A percentile compares a stretch with the other conserved stretches of the same genome.
These are phyloP conservation scores for Ganoderma resinaceum DNA, from an alignment of 1,284 basidiomycete species.

Conservation along the genomic window DNA sequence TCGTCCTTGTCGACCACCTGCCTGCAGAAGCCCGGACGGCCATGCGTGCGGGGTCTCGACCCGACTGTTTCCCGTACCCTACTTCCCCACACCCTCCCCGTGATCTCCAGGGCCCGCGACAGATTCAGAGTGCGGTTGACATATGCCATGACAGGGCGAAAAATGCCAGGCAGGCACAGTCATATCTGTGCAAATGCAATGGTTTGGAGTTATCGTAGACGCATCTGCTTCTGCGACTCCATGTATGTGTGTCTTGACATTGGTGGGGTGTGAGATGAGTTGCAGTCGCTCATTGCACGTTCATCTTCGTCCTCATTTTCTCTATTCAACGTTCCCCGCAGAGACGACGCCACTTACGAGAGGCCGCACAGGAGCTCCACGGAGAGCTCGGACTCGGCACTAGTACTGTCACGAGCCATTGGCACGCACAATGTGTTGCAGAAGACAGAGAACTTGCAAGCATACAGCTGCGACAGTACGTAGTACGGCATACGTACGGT, in stretches of 20 bases:
- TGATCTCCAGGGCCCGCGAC: constrained; percentile 1
- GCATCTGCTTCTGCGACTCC: not conserved
- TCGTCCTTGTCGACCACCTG: not conserved
- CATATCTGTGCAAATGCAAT: not conserved
- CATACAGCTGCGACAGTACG: not conserved
- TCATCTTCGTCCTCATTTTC: not conserved
- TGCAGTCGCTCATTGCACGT: not conserved
- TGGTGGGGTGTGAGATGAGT: not conserved
- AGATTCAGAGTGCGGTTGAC: not conserved
- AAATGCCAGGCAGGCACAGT: not conserved
- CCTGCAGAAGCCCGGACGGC: not conserved
- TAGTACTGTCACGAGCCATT: not conserved
- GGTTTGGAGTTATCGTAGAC: not conserved
- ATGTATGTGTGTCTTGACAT: not conserved
- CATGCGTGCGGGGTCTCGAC: not conserved
- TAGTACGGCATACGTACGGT: not conserved
- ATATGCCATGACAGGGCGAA: not conserved
- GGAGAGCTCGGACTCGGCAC: constrained; percentile 1
- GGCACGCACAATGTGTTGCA: constrained; percentile 2
- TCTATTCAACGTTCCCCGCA: not conserved
- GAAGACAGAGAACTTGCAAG: not conserved
- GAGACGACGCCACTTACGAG: constrained; percentile 1
- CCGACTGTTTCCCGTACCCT: not conserved
- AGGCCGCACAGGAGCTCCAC: not conserved
- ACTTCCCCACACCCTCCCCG: not conserved